phyloP scores from a whole-genome alignment of 805 yeast species.

The Yarrowia sp. region DNA sequence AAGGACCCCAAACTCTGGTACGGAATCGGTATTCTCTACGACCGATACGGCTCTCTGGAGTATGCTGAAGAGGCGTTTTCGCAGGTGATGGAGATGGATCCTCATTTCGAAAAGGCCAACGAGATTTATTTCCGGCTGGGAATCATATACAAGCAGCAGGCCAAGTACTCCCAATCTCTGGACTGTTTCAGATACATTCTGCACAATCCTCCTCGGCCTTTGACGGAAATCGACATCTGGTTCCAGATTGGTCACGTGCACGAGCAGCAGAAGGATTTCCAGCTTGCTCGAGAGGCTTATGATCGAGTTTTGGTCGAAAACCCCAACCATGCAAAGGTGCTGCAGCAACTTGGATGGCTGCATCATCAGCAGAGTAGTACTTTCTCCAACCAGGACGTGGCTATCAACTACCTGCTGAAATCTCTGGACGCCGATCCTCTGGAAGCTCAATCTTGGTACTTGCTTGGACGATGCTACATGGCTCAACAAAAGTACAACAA shows the following conservation, averaged over 20 bases:
- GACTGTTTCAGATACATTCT: conserved; percentile 94
- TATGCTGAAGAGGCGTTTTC: conserved; percentile 99
- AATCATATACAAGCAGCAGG: conserved; percentile 93
- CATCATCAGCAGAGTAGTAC: conserved; percentile 68
- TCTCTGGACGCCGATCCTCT: conserved; percentile 84
- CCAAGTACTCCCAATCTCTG: conserved; percentile 77
- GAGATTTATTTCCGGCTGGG: conserved; percentile 96
- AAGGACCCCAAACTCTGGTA: conserved; percentile 98
- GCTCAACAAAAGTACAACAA: conserved; percentile 90
- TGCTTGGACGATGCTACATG: conserved; percentile 95
- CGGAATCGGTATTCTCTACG: conserved; percentile 95
- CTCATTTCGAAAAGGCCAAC: conserved; percentile 91
- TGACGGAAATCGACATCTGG: conserved; percentile 97
- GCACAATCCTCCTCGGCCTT: conserved; percentile 88
- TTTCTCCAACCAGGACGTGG: conserved; percentile 78
- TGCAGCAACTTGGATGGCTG: conserved; percentile 93
- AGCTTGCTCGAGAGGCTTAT: conserved; percentile 90
- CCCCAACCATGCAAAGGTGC: conserved; percentile 92
- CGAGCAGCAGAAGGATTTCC: conserved; percentile 89
- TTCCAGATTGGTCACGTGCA: conserved; percentile 95
- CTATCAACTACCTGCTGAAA: conserved; percentile 76
- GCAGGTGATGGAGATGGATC: conserved; percentile 91
- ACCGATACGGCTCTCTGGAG: conserved; percentile 91
- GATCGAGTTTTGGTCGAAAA: conserved; percentile 86
- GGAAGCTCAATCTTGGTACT: conserved; percentile 97